A percentile compares a stretch with the other conserved stretches of the same genome.
These are phyloP conservation scores for Halophytophthora polymorphica DNA, from an alignment of 352 stramenopile genomes.

Conservation along the genomic window DNA sequence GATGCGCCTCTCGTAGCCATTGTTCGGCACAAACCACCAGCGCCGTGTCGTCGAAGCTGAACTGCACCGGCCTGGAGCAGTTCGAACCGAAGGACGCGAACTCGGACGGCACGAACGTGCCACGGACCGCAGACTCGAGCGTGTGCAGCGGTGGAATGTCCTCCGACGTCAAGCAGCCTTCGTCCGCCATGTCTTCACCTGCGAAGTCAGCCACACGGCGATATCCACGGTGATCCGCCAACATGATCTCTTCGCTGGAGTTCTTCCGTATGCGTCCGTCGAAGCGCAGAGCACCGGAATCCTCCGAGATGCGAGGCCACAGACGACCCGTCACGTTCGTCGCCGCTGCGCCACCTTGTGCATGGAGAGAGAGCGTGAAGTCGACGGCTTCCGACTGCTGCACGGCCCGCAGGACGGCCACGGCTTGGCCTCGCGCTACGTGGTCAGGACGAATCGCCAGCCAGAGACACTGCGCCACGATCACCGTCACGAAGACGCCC, in stretches of 20 bases:
- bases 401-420: slow-evolving; percentile 20
- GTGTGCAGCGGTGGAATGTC: slow-evolving; percentile 45
- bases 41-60: slow-evolving; percentile 27
- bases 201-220: slow-evolving; percentile 7
- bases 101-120: slow-evolving; percentile 24
- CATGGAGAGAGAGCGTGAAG: slow-evolving; percentile 28
- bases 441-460: slow-evolving; percentile 18
- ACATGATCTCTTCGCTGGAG: slow-evolving; percentile 21
- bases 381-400: slow-evolving; percentile 25
- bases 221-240: slow-evolving; percentile 41
- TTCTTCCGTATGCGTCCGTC: slow-evolving; percentile 29
- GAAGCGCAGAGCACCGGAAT: slow-evolving; percentile 37
- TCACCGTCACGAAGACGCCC: slow-evolving; percentile 19
- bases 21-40: slow-evolving; percentile 36
- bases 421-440: slow-evolving; percentile 17
- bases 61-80: slow-evolving; percentile 32
- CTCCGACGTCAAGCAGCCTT: slow-evolving; percentile 24
- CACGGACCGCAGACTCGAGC: slow-evolving; percentile 21
- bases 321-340: slow-evolving; percentile 26
- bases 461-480: slow-evolving; percentile 32
- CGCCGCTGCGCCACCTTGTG: not conserved
- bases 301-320: slow-evolving; percentile 28
- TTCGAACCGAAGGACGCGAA: slow-evolving; percentile 26
- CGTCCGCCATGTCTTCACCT: slow-evolving; percentile 7
- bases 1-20: slow-evolving; percentile 20